Evolutionary conservation across 495 filamentous ascomycete genomes (phyloP).

Genomic region (Cercophora samala): DNA sequence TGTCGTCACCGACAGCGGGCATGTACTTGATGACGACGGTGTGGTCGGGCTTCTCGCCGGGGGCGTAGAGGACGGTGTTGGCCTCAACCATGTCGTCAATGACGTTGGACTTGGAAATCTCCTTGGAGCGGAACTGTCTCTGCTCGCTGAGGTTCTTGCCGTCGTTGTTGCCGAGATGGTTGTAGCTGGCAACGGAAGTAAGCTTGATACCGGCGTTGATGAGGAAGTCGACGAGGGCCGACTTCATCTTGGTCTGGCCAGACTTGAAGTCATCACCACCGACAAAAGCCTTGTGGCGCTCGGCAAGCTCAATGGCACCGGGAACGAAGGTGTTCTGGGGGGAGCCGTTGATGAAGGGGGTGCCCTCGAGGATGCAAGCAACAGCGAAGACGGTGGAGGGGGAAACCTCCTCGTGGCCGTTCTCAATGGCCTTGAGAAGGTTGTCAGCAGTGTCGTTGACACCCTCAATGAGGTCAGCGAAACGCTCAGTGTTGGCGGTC

Average conservation of each 20-base stretch:
- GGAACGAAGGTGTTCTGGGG: conserved; percentile 99
- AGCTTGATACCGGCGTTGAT: conserved; percentile 99
- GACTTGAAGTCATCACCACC: conserved; percentile 99
- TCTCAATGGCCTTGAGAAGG: conserved; percentile 78
- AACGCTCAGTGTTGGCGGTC: conserved; percentile 99
- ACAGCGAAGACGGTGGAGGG: conserved; percentile 96
- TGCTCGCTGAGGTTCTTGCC: conserved; percentile 97
- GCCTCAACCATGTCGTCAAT: conserved; percentile 99
- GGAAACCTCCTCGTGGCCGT: conserved; percentile 81
- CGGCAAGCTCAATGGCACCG: conserved; percentile 85
- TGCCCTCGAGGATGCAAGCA: conserved; percentile 82
- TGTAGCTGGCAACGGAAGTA: conserved; percentile 98
- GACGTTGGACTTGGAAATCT: conserved; percentile 98
- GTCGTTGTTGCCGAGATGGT: conserved; percentile 99
- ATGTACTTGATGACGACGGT: conserved; percentile 97
- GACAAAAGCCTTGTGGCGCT: conserved; percentile 83
- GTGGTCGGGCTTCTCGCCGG: conserved; percentile 86
- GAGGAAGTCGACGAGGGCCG: conserved; percentile 94
- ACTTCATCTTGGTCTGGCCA: conserved; percentile 99
- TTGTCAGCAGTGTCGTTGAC: conserved; percentile 98
- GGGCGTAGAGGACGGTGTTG: conserved; percentile 82
- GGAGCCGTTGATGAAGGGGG: conserved; percentile 98
- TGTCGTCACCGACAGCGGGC: conserved; percentile 98
- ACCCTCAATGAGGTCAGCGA: conserved; percentile 78
- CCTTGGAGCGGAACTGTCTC: conserved; percentile 98